These are phyloP conservation scores for Apiospora saccharicola DNA, from an alignment of 2,329 filamentous ascomycete genomes.

Conservation along the genomic window DNA sequence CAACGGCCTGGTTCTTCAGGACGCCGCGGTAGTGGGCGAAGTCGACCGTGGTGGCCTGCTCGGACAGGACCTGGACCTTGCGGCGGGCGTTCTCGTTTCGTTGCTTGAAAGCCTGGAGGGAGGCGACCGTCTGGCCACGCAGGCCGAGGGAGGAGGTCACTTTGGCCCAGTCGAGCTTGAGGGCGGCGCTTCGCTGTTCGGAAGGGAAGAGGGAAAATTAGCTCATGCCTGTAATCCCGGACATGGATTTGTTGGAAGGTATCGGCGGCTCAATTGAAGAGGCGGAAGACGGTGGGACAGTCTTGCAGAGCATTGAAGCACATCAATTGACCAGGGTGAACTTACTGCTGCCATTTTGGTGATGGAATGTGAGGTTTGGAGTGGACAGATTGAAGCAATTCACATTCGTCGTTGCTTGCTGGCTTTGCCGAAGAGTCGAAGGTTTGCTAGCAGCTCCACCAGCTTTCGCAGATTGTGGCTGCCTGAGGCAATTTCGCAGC, in stretches of 20 bases:
- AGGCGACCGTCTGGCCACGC: constrained; percentile 89
- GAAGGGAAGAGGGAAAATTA: constrained; percentile 55
- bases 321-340: constrained; percentile 43
- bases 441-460: constrained; percentile 24
- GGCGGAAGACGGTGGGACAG: constrained; percentile 18
- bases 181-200: constrained; percentile 89
- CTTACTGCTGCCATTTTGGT: constrained; percentile 75
- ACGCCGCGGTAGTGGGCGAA: constrained; percentile 90
- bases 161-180: constrained; percentile 99
- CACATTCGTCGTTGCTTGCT: constrained; percentile 52
- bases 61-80: constrained; percentile 83
- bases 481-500: constrained; percentile 9
- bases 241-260: constrained; percentile 26
- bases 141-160: constrained; percentile 93
- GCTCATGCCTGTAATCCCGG: constrained; percentile 49
- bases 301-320: not conserved
- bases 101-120: constrained; percentile 98
- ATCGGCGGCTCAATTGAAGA: constrained; percentile 36
- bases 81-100: constrained; percentile 98
- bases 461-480: constrained; percentile 9
- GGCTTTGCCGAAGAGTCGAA: constrained; percentile 52
- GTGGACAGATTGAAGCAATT: constrained; percentile 57
- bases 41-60: constrained; percentile 87
- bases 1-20: constrained; percentile 94
- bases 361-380: constrained; percentile 53